phyloP scores from a whole-genome alignment of 1,284 basidiomycete genomes.

The Austroboletus novae-zelandiae region DNA sequence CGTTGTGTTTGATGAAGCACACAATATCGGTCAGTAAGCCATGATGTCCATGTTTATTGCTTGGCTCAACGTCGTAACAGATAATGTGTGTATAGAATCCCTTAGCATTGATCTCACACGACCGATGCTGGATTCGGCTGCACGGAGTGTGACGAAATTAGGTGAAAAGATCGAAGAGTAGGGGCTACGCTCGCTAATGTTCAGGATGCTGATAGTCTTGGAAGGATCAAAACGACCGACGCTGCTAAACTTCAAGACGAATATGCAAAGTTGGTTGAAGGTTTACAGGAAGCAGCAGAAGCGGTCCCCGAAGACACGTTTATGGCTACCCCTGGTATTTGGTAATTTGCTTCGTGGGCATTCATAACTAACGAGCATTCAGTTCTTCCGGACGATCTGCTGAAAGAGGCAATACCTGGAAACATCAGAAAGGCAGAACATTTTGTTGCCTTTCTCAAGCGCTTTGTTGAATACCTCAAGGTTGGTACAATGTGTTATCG shows the following conservation, averaged over 20 bases:
- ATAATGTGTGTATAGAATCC: conserved; percentile 99
- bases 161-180: conserved; percentile 94
- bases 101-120: conserved; percentile 97
- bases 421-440: conserved; percentile 99
- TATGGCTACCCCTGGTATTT: conserved; percentile 83
- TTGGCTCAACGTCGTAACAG: conserved; percentile 37
- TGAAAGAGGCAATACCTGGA: conserved; percentile 95
- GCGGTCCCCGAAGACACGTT: conserved; percentile 77
- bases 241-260: conserved; percentile 95
- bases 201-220: conserved; percentile 9
- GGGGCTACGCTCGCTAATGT: conserved; percentile 22
- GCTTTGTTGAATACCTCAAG: conserved; percentile 99
- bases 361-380: conserved; percentile 6
- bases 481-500: conserved; percentile 38
- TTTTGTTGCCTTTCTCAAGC: conserved; percentile 97
- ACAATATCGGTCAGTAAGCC: conserved; percentile 86
- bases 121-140: conserved; percentile 96
- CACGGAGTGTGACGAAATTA: conserved; percentile 84
- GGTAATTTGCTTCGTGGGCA: not conserved
- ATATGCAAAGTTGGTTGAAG: conserved; percentile 95
- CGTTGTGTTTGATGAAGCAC: conserved; percentile 99
- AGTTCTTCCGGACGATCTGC: conserved; percentile 93
- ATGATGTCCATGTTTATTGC: not conserved
- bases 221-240: conserved; percentile 91
- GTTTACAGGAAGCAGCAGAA: conserved; percentile 76